Evolutionary conservation across 768 basidiomycete species (phyloP).

Genomic region (Tylopilus sp.): DNA sequence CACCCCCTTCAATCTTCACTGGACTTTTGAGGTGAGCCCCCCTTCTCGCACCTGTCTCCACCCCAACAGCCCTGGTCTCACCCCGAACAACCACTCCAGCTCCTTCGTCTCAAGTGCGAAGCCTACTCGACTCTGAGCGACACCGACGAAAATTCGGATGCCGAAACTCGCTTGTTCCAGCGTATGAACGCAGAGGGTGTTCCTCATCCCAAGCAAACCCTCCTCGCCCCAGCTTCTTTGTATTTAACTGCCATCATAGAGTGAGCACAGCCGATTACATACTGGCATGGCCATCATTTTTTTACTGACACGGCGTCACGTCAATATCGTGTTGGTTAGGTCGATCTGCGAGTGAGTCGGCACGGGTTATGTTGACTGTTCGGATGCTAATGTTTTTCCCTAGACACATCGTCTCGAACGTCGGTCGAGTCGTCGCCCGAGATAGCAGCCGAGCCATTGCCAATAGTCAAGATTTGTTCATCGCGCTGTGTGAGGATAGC

Average conservation of each 20-base stretch:
- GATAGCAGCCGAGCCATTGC: constrained; percentile 80
- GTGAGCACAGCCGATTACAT: constrained; percentile 48
- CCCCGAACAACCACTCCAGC: constrained; percentile 35
- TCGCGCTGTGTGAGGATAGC: constrained; percentile 88
- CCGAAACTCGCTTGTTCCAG: constrained; percentile 61
- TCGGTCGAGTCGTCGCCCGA: constrained; percentile 79
- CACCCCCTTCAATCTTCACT: constrained; percentile 65
- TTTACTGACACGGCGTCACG: constrained; percentile 26
- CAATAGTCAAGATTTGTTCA: constrained; percentile 76
- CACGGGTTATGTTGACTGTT: not conserved
- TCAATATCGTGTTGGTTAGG: constrained; percentile 38
- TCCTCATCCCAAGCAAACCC: constrained; percentile 47
- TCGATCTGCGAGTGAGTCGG: constrained; percentile 81
- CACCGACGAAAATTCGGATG: constrained; percentile 67
- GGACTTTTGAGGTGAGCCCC: constrained; percentile 64
- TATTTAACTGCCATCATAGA: constrained; percentile 93
- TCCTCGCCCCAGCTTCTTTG: constrained; percentile 77
- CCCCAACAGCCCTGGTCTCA: constrained; percentile 10
- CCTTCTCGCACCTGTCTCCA: not conserved
- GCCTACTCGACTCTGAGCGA: constrained; percentile 85
- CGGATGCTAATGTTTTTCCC: constrained; percentile 5
- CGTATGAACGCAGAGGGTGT: constrained; percentile 53
- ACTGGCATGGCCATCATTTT: constrained; percentile 13
- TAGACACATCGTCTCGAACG: constrained; percentile 82
- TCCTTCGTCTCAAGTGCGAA: constrained; percentile 82